Base-by-base conservation (phyloP, 148 eudicot genomes). In the Suaeda aralocaspica region DNA sequence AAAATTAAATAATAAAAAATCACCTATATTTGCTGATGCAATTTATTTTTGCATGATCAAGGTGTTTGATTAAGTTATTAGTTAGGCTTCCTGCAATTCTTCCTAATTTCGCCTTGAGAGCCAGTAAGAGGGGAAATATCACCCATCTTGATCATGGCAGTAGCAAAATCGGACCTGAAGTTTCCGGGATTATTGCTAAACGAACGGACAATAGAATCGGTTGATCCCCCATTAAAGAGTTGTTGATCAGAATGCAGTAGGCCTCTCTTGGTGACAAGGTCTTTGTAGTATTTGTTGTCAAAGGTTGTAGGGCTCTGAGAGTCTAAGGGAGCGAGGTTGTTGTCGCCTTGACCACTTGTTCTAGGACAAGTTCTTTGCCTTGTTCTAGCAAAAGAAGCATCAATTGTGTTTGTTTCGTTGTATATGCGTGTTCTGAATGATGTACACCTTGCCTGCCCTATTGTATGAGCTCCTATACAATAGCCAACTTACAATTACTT, bases 381-480 rank as follows among this genome's bases (percentile, higher is more conserved):
- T 58, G 48, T 73, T 6, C 63, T 57, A 0, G 87, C 89, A 2
- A 83, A 73, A 15, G 85, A 77, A 14, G 72, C 49, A 14, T 85
- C 82, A 19, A 85, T 31, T 28, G 73, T 71, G 64, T 63, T 82
- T 68, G 82, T 78, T 15, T 83, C 84, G 59, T 81, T 85, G 82
- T 87, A 83, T 39, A 87, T 76, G 48, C 74, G 92, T 13, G 81
- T 22, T 66, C 92, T 66, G 76, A 87, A 87, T 57, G 29, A 29
- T 0, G 69, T 36, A 63, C 92, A 87, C 70, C 92, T 77, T 72
- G 89, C 89, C 65, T 72, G 79, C 6, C 92, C 92, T n/a, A 87
- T 87, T 24, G 92, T 87, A 75, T 87, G 92, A 3, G 88, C 62
- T 44, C 90, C 90, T 86, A 21, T 9, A 64, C 39, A n/a, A n/a